Conservation (phyloP, 176 grass and related monocot species). For the Stipa capillata region DNA sequence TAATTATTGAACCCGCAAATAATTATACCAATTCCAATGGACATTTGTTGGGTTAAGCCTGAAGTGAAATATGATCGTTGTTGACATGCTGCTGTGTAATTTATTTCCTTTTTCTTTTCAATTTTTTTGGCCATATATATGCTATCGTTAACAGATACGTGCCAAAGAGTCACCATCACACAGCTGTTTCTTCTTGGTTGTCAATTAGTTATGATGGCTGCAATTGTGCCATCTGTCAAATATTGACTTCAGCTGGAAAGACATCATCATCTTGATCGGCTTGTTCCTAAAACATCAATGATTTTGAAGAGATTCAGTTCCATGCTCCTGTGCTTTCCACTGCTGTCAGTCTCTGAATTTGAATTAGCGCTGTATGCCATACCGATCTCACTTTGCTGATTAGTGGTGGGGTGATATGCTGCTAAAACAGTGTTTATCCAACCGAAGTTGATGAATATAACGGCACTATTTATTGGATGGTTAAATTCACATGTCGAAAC, state of each 20-base stretch:
- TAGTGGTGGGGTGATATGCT: not conserved
- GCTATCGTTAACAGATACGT: not conserved
- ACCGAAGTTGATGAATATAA: not conserved
- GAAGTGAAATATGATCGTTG: not conserved
- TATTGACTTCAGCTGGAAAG: constrained; percentile 4
- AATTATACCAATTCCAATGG: not conserved
- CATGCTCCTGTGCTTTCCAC: not conserved
- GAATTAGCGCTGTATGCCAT: not conserved
- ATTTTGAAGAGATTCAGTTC: not conserved
- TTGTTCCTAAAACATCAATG: not conserved
- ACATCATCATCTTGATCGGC: not conserved
- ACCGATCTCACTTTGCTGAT: not conserved
- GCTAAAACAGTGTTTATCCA: not conserved
- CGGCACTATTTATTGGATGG: not conserved
- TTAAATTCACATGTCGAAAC: not conserved
- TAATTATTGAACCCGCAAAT: constrained; percentile 11
- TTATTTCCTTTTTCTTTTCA: not conserved
- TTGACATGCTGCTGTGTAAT: not conserved
- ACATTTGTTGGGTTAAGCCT: not conserved
- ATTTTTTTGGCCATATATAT: constrained; percentile 25
- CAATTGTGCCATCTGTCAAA: not conserved
- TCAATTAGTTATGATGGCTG: not conserved
- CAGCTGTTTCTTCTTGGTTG: not conserved
- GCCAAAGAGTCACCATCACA: not conserved
- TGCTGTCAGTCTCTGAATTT: not conserved